A percentile compares a stretch with the other conserved stretches of the same genome.
phyloP scores from a whole-genome alignment of 2,329 filamentous ascomycete genomes.

The Knoxdaviesia proteae region DNA sequence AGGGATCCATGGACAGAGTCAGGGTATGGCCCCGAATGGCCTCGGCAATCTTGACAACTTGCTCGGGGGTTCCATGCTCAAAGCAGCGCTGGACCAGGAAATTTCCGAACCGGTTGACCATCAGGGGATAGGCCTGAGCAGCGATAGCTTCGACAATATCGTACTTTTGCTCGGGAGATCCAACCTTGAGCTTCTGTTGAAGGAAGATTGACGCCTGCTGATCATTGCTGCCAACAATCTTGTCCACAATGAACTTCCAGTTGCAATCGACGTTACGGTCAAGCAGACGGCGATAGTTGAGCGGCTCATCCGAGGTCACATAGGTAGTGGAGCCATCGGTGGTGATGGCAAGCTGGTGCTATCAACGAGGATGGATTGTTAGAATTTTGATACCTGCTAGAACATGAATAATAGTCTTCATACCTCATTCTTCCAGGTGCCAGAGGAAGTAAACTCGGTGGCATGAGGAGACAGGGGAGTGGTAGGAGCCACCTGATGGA shows the following conservation, averaged over 20 bases:
- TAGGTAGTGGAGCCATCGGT: too few relatives aligned
- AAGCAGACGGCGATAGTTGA: conserved; percentile 88
- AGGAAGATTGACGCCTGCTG: conserved; percentile 98
- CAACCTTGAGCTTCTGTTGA: conserved; percentile 96
- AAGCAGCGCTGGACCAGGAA: conserved; percentile 98
- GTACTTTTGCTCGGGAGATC: conserved; percentile 84
- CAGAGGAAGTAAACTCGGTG: conserved; percentile 46
- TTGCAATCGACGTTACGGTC: conserved; percentile 95
- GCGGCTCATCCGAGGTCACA: conserved; percentile 39
- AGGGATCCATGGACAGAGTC: conserved; percentile 92
- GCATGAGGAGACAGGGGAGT: conserved; percentile 54
- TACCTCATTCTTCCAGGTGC: conserved; percentile 35
- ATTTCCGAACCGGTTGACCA: conserved; percentile 98
- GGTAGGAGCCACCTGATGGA: conserved; percentile 11
- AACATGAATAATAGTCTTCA: conserved; percentile 6
- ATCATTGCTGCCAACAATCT: conserved; percentile 98
- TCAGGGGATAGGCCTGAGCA: conserved; percentile 78
- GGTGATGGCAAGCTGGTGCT: too few relatives aligned
- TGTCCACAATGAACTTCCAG: conserved; percentile 99
- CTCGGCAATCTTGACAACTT: conserved; percentile 85
- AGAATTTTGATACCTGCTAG: neutral
- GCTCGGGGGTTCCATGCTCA: conserved; percentile 87
- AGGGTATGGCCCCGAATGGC: conserved; percentile 87
- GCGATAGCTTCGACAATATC: conserved; percentile 96
- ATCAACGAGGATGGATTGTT: too few relatives aligned